Percentiles rank a stretch among this genome's conserved stretches.
phyloP scores from a whole-genome alignment of 2,329 filamentous ascomycete species.

The Sclerotinia trifoliorum region DNA sequence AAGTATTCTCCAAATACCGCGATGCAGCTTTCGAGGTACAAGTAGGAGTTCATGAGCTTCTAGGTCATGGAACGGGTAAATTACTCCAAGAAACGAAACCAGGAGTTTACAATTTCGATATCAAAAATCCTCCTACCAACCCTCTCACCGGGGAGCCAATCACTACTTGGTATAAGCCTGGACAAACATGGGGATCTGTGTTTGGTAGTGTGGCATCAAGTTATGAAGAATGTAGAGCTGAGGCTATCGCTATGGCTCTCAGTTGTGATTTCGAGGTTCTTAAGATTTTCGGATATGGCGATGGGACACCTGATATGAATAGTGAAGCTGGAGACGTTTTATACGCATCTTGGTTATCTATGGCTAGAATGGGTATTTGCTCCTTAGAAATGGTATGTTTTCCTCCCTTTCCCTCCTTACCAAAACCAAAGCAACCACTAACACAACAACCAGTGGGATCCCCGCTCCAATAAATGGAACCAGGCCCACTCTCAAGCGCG shows the following conservation, averaged over 20 bases:
- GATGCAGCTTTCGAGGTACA: conserved; percentile 92
- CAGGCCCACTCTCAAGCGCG: conserved; percentile 90
- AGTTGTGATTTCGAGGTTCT: conserved; percentile 86
- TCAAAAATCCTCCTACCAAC: conserved; percentile 74
- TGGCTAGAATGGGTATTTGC: conserved; percentile 88
- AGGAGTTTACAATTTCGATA: conserved; percentile 85
- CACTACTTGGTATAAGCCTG: conserved; percentile 87
- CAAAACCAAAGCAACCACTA: not conserved
- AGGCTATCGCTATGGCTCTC: conserved; percentile 89
- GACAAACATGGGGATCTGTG: conserved; percentile 90
- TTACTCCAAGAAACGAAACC: conserved; percentile 83
- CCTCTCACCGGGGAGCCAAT: conserved; percentile 77
- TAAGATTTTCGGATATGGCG: conserved; percentile 86
- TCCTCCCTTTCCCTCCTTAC: not conserved
- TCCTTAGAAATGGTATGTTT: conserved; percentile 68
- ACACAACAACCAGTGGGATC: conserved; percentile 64
- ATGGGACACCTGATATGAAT: conserved; percentile 70
- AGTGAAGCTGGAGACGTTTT: conserved; percentile 81
- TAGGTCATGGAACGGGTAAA: conserved; percentile 88
- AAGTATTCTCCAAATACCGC: conserved; percentile 76
- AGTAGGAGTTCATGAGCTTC: conserved; percentile 89
- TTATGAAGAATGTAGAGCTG: conserved; percentile 93
- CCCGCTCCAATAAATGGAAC: conserved; percentile 86
- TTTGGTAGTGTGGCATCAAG: conserved; percentile 84
- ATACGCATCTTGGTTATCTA: conserved; percentile 83